Evolutionary conservation across 2,329 filamentous ascomycete genomes (phyloP), one percentile per base, ranked within the genome.

Genomic region (Botrytis fragariae): DNA sequence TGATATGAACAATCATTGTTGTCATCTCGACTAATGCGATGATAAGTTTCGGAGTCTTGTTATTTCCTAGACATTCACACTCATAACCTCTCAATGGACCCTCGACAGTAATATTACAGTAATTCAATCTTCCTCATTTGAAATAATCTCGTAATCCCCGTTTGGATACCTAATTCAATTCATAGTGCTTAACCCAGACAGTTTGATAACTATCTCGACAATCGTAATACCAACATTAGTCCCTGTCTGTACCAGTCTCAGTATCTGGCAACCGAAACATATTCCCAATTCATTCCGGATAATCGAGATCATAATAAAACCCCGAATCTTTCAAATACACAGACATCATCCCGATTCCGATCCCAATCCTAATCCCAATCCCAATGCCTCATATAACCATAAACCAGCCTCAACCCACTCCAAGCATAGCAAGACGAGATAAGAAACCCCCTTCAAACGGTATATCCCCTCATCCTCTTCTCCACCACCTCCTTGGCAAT

Each of bases 401-500:
- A 61, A 25, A 39, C 35, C 35, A 29, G 12, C 7, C 37, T n/a
- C 4, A 20, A 63, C 39, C 59, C 5, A 44, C 61, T 29, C 39
- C 39, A 62, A 39, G n/a, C 4, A 16, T 10, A 32, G 29, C 16
- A 42, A 62, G 12, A n/a, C 14, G 5, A 61, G 22, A 61, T 14
- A 25, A 54, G 3, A 39, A 16, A 25, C 35, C 14, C 25, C 16
- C 3, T 37, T 60, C 67, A 70, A 18, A 9, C 39, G 48, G n/a
- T 22, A 48, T 70, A 70, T 10, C 16, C n/a, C n/a, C 14, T 18
- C 69, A 71, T 71, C 59, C 25, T 62, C 59, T n/a, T 25, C 44
- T 62, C 57, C 22, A 71, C 69, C 32, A 48, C 12, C 4, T 14
- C 32, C 22, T 44, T 44, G 1, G 69, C 57, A 71, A 71, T 51